A percentile compares a stretch with the other conserved stretches of the same genome.
Conservation (phyloP, 495 filamentous ascomycete species). For the Monascus purpureus region DNA sequence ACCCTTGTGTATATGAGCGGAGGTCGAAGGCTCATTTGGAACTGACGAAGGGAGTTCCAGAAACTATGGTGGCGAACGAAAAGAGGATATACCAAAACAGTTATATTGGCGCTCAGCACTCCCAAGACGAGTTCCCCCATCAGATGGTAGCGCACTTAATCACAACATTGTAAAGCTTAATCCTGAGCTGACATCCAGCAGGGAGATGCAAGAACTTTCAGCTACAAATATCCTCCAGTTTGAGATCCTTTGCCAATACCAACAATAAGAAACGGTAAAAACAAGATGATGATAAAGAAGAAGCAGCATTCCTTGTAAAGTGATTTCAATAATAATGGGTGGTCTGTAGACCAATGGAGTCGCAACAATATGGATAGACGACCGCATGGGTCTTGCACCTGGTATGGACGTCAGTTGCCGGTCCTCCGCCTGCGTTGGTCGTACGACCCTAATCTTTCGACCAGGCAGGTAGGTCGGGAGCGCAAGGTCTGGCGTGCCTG, state of each 20-base stretch:
- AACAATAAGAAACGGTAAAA: too few species aligned
- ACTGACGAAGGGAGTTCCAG: constrained; percentile 1
- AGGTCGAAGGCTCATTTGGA: constrained; percentile 1
- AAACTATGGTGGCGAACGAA: constrained; percentile 1
- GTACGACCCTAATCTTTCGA: too few species aligned
- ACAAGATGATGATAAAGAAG: too few species aligned
- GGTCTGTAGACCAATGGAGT: too few species aligned
- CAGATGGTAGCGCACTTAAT: background rate
- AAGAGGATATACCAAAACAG: constrained; percentile 1
- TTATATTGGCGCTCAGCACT: constrained; percentile 1
- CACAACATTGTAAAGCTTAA: background rate
- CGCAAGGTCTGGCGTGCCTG: too few species aligned
- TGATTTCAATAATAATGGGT: too few species aligned
- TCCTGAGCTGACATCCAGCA: background rate
- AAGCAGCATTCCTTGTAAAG: too few species aligned
- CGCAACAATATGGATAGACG: too few species aligned
- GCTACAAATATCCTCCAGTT: background rate
- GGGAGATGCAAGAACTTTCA: background rate
- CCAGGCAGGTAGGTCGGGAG: too few species aligned
- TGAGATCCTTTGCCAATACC: background rate
- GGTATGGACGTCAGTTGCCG: too few species aligned
- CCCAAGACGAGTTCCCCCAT: constrained; percentile 1
- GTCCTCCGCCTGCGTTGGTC: too few species aligned
- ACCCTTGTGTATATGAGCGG: constrained; percentile 1
- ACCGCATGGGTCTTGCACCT: too few species aligned